Conservation (phyloP, 148 eudicot species). For the Rhododendron williamsianum region DNA sequence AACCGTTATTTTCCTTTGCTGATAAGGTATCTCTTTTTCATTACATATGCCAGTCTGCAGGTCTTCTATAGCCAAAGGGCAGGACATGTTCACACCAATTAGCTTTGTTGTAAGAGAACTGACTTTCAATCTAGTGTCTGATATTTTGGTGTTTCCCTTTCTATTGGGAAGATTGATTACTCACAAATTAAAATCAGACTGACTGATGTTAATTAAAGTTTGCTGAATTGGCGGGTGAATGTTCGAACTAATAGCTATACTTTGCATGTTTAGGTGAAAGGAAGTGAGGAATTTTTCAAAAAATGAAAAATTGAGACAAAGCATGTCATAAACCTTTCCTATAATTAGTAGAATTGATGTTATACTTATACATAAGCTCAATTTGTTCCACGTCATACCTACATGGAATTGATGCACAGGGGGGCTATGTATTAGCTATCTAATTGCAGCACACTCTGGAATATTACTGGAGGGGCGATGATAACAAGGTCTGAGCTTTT, state of each 20-base stretch:
- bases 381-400: not conserved
- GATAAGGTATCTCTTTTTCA: not conserved
- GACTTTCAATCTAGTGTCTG: slow-evolving; percentile 9
- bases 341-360: not conserved
- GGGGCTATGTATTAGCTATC: not conserved
- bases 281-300: not conserved
- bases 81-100: slow-evolving; percentile 96
- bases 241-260: too few relatives aligned
- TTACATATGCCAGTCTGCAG: slow-evolving; percentile 57
- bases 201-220: not conserved
- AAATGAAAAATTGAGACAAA: not conserved
- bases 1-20: not conserved
- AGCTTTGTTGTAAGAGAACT: slow-evolving; percentile 62
- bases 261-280: not conserved
- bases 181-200: not conserved
- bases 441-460: not conserved
- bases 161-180: not conserved
- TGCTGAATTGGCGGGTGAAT: not conserved
- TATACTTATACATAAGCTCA: not conserved
- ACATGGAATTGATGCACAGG: too few relatives aligned
- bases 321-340: not conserved
- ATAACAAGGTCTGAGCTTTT: too few relatives aligned
- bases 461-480: not conserved
- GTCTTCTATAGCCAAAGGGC: slow-evolving; percentile 96
- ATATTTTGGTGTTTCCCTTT: not conserved